Base-by-base conservation (phyloP, 169 alveolate genomes). In the Plasmodium relictum region DNA sequence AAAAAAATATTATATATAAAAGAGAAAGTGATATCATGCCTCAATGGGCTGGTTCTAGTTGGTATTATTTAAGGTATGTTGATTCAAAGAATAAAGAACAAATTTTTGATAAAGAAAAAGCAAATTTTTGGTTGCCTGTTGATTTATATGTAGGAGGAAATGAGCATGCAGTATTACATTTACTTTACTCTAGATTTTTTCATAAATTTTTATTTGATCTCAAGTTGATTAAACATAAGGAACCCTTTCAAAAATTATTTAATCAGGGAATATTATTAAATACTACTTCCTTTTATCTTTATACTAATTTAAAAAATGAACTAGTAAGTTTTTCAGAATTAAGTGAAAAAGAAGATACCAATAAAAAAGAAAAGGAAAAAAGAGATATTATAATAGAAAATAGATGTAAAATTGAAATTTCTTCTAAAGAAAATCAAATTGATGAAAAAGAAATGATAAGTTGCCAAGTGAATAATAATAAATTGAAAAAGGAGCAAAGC, bases 11-110 rank as follows among this genome's bases (percentile, higher is more conserved):
- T 3, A 45, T 50, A 6, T 89, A 92, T 9, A 68, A 88, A 91
- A 72, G 97, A 61, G 98, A 96, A 69, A 65, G 92, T 45, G 97
- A 96, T 37, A 97, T 98, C 37, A 96, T 97, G 95, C 99, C 98
- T 16, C 98, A 97, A 76, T 97, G 98, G 97, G 99, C 98, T 5
- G 99, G 98, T 18, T 93, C 98, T 50, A 89, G 97, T 44, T 97
- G 98, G 98, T 97, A 97, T 87, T 96, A 89, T 73, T 91, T 97
- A 61, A 89, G 99, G 7, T 97, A 94, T 63, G 62, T 94, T 37
- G 98, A 97, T 88, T 92, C 97, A 41, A 37, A 70, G 42, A 95
- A 95, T 86, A 26, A 59, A n/a, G n/a, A 88, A 5, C 58, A 20
- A 44, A 88, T 93, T 4, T 89, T 94, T 72, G 92, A 93, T 54